A percentile compares a stretch with the other conserved stretches of the same genome.
Conservation (phyloP, 192 early-diverging fungal genomes). For the Podila clonocystis region DNA sequence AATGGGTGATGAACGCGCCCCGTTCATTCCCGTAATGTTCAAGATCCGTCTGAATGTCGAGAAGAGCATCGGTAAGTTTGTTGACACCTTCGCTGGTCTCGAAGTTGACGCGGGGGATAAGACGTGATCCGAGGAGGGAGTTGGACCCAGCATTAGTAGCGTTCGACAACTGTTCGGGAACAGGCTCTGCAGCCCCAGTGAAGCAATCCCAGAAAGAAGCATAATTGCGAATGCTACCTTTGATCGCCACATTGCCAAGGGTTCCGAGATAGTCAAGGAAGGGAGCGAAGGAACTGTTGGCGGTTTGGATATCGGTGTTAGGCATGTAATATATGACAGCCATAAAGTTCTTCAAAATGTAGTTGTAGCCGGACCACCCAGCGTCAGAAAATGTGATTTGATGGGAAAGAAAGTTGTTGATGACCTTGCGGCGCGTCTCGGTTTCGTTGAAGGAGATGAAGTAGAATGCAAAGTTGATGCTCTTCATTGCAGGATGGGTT, state of each 20-base stretch:
- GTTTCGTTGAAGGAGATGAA: slow-evolving; percentile 4
- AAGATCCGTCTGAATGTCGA: slow-evolving; percentile 26
- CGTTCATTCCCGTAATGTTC: neutral
- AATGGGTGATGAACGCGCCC: slow-evolving; percentile 17
- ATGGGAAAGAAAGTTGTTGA: slow-evolving; percentile 5
- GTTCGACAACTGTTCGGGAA: neutral
- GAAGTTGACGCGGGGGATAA: slow-evolving; percentile 46
- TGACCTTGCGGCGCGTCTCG: slow-evolving; percentile 10
- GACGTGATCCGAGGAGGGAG: slow-evolving; percentile 41
- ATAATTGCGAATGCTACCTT: neutral
- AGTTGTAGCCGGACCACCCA: slow-evolving; percentile 31
- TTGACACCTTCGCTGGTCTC: slow-evolving; percentile 9
- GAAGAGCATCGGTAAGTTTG: slow-evolving; percentile 6
- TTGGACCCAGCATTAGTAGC: slow-evolving; percentile 18
- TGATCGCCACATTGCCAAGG: neutral
- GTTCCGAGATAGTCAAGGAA: slow-evolving; percentile 5
- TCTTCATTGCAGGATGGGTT: slow-evolving; percentile 23
- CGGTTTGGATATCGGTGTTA: neutral
- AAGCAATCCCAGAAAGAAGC: slow-evolving; percentile 23
- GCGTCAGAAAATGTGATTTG: slow-evolving; percentile 10
- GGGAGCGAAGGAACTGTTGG: neutral
- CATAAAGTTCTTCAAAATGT: neutral
- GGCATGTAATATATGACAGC: slow-evolving; percentile 10
- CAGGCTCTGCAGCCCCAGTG: neutral
- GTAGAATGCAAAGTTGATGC: slow-evolving; percentile 3